Base-by-base conservation (phyloP, 805 yeast genomes). In the Candida hispaniensis region DNA sequence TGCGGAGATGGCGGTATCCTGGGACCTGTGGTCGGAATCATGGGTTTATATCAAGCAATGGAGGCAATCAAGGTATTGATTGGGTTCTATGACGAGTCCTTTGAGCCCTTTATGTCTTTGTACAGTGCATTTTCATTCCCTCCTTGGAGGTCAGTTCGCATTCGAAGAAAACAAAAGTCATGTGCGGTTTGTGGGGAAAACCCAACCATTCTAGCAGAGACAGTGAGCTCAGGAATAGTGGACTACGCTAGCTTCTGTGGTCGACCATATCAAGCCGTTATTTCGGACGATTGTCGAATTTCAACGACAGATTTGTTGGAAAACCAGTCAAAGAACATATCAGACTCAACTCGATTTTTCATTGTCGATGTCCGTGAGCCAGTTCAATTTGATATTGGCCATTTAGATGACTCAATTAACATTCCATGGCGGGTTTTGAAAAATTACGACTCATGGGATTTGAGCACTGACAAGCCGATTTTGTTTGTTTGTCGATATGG, bases 1-100 rank as follows among this genome's bases (percentile, higher is more conserved):
- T 91, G 99, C 48, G 71, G 80, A 9, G 97, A 85, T 55, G 93
- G 94, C 3, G 96, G 96, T 4, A 93, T 88, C 1, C 55, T 91
- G 15, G 98, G 98, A 0, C 94, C 97, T 0, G 91, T 86, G n/a
- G 93, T 91, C 38, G 99, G 98, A 0, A 47, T 83, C 1, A 72
- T 88, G 51, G 99, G 98, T 7, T 64, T 74, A 0, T 66, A 80
- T 64, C 88, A 91, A 79, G 93, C 95, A 0, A 58, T 79, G 13
- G 98, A 91, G 49, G 66, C 93, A 0, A 66, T 93, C 15, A 86
- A 88, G 51, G 62, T 88, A 6, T 48, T 82, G 2, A 63, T 77
- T 2, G 75, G 67, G 0, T 60, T 57, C 21, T 79, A 81, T 46
- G 44, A 38, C 1, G 19, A 23, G 0, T 64, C 59, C 29, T 81